Conservation (phyloP, 2,329 filamentous ascomycete species). For the Sporothrix dimorphospora region DNA sequence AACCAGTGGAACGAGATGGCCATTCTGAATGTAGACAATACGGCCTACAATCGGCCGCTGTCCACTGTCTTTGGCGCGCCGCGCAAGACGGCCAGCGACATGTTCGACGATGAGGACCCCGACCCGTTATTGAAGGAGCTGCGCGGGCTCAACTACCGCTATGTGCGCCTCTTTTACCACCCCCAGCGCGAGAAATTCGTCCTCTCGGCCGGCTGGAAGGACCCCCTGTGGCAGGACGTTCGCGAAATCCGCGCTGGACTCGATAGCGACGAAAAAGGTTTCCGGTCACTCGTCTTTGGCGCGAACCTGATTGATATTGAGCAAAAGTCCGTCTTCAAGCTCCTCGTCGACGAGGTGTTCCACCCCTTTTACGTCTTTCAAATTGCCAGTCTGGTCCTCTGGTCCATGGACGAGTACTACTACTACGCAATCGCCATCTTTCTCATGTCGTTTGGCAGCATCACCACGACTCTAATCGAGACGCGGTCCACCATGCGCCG, state of each 20-base stretch:
- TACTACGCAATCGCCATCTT: slow-evolving; percentile 98
- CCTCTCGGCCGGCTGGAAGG: slow-evolving; percentile 88
- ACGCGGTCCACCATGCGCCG: slow-evolving; percentile 91
- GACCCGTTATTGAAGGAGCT: slow-evolving; percentile 78
- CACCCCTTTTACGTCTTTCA: slow-evolving; percentile 99
- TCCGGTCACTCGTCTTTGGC: slow-evolving; percentile 84
- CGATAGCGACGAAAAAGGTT: slow-evolving; percentile 83
- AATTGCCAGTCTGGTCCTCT: slow-evolving; percentile 88
- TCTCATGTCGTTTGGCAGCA: slow-evolving; percentile 89
- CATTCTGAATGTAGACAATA: slow-evolving; percentile 67
- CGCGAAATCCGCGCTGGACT: slow-evolving; percentile 76
- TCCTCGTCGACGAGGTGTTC: slow-evolving; percentile 91
- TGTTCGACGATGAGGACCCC: slow-evolving; percentile 54
- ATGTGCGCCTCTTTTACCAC: slow-evolving; percentile 91
- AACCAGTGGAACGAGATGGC: slow-evolving; percentile 96
- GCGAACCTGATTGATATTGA: slow-evolving; percentile 90
- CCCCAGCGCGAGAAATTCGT: slow-evolving; percentile 87
- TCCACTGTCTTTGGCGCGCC: slow-evolving; percentile 69
- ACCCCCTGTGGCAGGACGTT: slow-evolving; percentile 83
- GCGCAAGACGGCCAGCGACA: slow-evolving; percentile 54
- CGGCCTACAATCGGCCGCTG: slow-evolving; percentile 57
- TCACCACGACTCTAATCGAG: slow-evolving; percentile 85
- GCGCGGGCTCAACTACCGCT: slow-evolving; percentile 85
- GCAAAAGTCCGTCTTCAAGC: slow-evolving; percentile 79
- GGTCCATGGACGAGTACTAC: slow-evolving; percentile 96